Evolutionary conservation across 768 basidiomycete genomes (phyloP).

Genomic region (Suillus placidus): DNA sequence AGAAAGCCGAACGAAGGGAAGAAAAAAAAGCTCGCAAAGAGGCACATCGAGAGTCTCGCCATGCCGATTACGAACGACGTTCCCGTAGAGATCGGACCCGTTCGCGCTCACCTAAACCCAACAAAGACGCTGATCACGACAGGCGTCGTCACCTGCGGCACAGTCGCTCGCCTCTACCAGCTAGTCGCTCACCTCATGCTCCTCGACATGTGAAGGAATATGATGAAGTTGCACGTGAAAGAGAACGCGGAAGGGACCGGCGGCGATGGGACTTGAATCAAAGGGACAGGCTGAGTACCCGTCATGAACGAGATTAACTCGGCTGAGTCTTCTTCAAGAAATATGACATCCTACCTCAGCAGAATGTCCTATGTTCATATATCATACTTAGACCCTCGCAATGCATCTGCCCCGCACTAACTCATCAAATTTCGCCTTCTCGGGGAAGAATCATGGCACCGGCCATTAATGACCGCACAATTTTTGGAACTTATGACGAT

Average conservation of each 20-base stretch:
- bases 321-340: background rate
- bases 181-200: conserved; percentile 21
- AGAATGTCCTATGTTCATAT: conserved; percentile 12
- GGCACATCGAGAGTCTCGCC: conserved; percentile 42
- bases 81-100: conserved; percentile 34
- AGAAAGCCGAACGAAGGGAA: conserved; percentile 60
- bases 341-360: conserved; percentile 13
- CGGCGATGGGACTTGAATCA: conserved; percentile 54
- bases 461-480: conserved; percentile 15
- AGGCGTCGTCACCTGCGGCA: conserved; percentile 25
- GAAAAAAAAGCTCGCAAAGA: conserved; percentile 62
- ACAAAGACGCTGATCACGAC: conserved; percentile 20
- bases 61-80: conserved; percentile 31
- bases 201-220: conserved; percentile 28
- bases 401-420: conserved; percentile 9
- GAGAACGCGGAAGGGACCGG: conserved; percentile 46
- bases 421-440: conserved; percentile 8
- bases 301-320: conserved; percentile 23
- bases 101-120: conserved; percentile 38
- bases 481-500: conserved; percentile 20
- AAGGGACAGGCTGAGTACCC: conserved; percentile 37
- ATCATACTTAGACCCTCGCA: conserved; percentile 8
- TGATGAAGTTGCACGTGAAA: conserved; percentile 29
- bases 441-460: conserved; percentile 14
- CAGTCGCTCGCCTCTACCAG: conserved; percentile 33